Conservation (phyloP, 2,329 filamentous ascomycete species). For the Balansia obtecta region DNA sequence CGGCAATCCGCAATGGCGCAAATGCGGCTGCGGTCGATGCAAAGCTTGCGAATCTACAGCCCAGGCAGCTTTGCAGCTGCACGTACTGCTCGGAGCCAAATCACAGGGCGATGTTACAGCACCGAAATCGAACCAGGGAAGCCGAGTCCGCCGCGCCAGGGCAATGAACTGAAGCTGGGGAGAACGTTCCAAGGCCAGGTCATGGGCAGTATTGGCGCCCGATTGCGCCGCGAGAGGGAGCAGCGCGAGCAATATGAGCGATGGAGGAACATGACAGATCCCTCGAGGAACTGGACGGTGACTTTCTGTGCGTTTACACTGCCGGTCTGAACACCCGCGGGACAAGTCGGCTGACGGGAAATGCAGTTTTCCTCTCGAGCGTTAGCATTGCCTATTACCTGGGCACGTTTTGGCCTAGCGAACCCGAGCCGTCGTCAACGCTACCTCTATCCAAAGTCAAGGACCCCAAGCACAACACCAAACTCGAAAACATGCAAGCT, state of each 20-base stretch:
- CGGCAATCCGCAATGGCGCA: constrained; percentile 17
- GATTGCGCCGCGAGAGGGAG: constrained; percentile 40
- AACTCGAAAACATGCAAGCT: constrained; percentile 52
- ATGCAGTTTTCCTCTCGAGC: constrained; percentile 38
- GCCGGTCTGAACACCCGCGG: background rate
- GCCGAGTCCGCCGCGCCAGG: constrained; percentile 17
- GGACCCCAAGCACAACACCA: constrained; percentile 43
- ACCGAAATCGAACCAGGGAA: constrained; percentile 25
- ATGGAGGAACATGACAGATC: constrained; percentile 27
- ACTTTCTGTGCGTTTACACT: constrained; percentile 36
- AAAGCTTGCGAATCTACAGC: constrained; percentile 14
- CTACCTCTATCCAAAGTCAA: constrained; percentile 40
- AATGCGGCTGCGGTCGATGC: constrained; percentile 18
- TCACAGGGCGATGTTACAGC: constrained; percentile 17
- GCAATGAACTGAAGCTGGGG: constrained; percentile 26
- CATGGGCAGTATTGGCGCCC: constrained; percentile 43
- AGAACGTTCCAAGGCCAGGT: constrained; percentile 45
- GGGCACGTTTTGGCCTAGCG: constrained; percentile 41
- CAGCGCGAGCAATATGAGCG: constrained; percentile 38
- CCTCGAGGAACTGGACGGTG: constrained; percentile 34
- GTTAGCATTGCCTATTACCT: constrained; percentile 44
- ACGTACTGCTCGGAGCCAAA: constrained; percentile 11
- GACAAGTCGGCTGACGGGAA: constrained; percentile 4
- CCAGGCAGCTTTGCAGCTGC: constrained; percentile 9
- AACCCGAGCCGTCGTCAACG: constrained; percentile 42